Conservation (phyloP, 1,139 yeast species). For the Arxiozyma telluris region DNA sequence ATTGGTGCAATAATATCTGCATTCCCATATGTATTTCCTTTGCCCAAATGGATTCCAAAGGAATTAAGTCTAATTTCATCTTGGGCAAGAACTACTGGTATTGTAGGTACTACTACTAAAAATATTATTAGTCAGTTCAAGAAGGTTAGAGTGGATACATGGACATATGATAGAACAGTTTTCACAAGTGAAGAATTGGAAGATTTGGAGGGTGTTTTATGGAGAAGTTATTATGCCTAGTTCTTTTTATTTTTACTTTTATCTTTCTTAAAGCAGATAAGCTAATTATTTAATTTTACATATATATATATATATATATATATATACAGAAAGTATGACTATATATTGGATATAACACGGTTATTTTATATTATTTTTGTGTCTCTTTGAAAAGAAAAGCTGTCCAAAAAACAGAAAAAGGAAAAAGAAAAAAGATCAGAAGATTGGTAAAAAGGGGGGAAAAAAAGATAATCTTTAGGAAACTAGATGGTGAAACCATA, state of each 20-base stretch:
- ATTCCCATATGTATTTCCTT: constrained; percentile 84
- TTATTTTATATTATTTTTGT: too few relatives aligned
- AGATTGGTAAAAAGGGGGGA: not conserved
- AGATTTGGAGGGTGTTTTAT: constrained; percentile 87
- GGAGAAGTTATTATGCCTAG: constrained; percentile 88
- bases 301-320: too few relatives aligned
- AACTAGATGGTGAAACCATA: not conserved
- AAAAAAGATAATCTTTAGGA: too few relatives aligned
- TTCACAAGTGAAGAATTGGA: constrained; percentile 77
- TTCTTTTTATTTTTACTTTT: too few relatives aligned
- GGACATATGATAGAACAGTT: constrained; percentile 81
- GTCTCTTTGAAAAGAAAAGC: not conserved
- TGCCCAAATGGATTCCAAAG: constrained; percentile 83
- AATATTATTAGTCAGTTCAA: constrained; percentile 75
- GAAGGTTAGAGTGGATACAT: constrained; percentile 88
- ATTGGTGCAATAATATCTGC: constrained; percentile 84
- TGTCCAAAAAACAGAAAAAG: too few relatives aligned
- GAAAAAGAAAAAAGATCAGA: too few relatives aligned
- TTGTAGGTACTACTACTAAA: constrained; percentile 80
- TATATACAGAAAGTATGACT: too few relatives aligned
- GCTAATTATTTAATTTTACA: too few relatives aligned
- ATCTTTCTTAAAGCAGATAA: too few relatives aligned
- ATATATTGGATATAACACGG: too few relatives aligned
- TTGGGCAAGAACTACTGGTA: constrained; percentile 57
- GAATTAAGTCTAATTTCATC: constrained; percentile 62